Base-by-base conservation (phyloP, 805 yeast genomes). In the Wickerhamiella spandovensis region DNA sequence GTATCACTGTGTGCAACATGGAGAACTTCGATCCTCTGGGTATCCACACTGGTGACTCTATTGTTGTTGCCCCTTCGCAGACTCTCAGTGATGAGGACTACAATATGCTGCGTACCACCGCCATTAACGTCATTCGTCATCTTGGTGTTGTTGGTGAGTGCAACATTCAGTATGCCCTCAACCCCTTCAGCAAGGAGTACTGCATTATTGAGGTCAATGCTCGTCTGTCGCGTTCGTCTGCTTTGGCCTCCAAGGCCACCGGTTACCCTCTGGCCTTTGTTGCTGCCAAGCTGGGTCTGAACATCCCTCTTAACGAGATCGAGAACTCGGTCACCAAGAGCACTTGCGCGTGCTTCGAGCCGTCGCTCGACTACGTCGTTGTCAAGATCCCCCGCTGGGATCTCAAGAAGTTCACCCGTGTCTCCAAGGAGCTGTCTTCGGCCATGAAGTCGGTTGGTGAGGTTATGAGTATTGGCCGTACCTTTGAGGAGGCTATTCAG, bases 351-450 rank as follows among this genome's bases (percentile, higher is more conserved):
- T 85, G 95, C 73, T 90, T 90, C 69, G 98, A 90, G 73, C 98
- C 98, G 47, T 87, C 96, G 13, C 76, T 90, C 64, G 98, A 90
- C 71, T 90, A 90, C 70, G 85, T 88, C 67, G 98, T 90, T 56
- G 95, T 87, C 49, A 90, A 90, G 77, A 92, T 90, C 68, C 98
- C 98, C 68, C 80, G 97, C 72, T 90, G 98, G 98, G 98, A 90
- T 71, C 77, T 90, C 71, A 84, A 85, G 74, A 90, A 90, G 71
- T 90, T 90, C 71, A 85, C 90, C 54, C 78, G 95, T 66, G 97
- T 90, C 38, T 84, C 95, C 20, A 81, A 85, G 48, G 75, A 81
- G 65, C 77, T 90, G 60, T 83, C 92, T 9, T 88, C 97, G 1
- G 80, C 95, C 28, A 90, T 90, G 98, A 90, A 90, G 72, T 88